Conservation (phyloP, 108 stramenopile genomes). For the Pelagomonas calceolata region DNA sequence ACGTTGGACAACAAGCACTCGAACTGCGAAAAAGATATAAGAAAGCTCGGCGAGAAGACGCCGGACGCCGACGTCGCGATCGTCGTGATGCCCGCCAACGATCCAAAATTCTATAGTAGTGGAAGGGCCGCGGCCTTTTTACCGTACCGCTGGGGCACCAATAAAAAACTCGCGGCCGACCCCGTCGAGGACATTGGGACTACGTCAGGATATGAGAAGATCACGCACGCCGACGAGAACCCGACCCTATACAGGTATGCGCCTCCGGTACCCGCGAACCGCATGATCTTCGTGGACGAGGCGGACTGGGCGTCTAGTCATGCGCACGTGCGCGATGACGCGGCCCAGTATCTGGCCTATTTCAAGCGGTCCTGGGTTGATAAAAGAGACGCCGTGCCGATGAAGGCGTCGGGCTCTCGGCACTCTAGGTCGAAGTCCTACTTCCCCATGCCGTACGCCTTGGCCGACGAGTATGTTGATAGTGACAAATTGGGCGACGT, state of each 20-base stretch:
- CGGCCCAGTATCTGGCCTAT: background rate
- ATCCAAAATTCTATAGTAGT: background rate
- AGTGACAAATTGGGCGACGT: background rate
- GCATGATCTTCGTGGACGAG: background rate
- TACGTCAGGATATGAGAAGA: background rate
- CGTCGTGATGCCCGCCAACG: background rate
- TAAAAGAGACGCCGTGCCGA: background rate
- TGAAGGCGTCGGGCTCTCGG: background rate
- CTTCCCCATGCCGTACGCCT: background rate
- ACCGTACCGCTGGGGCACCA: background rate
- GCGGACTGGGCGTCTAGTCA: background rate
- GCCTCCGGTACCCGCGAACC: background rate
- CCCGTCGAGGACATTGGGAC: background rate
- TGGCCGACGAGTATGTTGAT: background rate
- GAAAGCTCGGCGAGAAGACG: background rate
- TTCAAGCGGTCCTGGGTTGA: background rate
- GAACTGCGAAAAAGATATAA: background rate
- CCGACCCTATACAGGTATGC: background rate
- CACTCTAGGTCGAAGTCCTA: background rate
- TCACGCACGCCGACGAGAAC: background rate
- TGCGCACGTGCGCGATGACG: background rate
- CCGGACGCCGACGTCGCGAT: background rate
- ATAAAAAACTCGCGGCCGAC: background rate
- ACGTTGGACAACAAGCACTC: background rate
- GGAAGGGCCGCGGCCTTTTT: background rate